Evolutionary conservation across 208 protist genomes (phyloP), one percentile per base, ranked within the genome.

Genomic region (Vickermania ingenoplastis): DNA sequence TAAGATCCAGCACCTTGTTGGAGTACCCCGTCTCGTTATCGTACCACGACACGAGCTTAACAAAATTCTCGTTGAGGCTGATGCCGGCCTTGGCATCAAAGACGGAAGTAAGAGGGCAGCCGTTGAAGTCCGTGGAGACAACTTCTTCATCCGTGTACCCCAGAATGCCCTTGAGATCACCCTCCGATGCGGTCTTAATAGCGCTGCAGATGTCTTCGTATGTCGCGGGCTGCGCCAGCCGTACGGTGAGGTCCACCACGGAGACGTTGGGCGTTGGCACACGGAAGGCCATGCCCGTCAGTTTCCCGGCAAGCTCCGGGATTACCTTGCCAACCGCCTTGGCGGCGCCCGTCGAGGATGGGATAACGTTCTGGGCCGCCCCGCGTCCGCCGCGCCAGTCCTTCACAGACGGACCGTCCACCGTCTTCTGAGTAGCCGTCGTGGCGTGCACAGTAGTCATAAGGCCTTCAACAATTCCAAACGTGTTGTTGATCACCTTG

Each of bases 391-490:
- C 91, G 66, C 98, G 95, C 97, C 97, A 99, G 84, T 99, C 96
- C 79, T 99, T 99, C 53, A 81, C 41, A n/a, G 91, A 94, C 61
- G 97, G 92, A 45, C 93, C 97, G 75, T 99, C 98, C 27, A 99
- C 98, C 31, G 95, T 97, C 67, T 96, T 97, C 86, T 99, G 98
- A 5, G 95, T 99, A 36, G 97, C 97, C 26, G 98, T 99, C 61
- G 89, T 92, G 21, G 99, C 89, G 85, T 99, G 99, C 54, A 99
- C 95, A 53, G 99, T 99, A 52, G 98, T 99, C 98, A 99, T 99
- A 48, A 99, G 84, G 50, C 94, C 36, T 45, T 45, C 36, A n/a
- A n/a, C 36, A 17, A 45, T 45, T 7, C 36, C 36, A 45, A 45
- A 45, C 11, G 99, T 94, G 63, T 99, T 73, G 56, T 99, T 83